phyloP scores from a whole-genome alignment of 495 filamentous ascomycete species.

The Chaetomium fimeti region DNA sequence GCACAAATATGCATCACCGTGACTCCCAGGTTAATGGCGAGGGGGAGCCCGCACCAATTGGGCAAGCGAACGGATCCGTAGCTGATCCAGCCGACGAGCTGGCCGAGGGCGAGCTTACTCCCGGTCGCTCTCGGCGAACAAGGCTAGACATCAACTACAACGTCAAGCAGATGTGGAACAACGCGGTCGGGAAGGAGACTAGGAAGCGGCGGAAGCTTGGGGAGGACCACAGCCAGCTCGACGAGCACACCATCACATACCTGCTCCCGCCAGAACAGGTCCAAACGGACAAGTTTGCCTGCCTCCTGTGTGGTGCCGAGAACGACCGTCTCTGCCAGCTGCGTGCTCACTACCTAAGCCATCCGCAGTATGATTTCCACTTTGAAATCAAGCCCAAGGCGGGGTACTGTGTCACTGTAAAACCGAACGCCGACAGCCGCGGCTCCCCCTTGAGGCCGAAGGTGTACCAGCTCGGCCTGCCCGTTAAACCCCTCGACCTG shows the following conservation, averaged over 20 bases:
- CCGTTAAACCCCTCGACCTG: constrained; percentile 40
- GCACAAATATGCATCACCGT: constrained; percentile 22
- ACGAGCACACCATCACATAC: constrained; percentile 45
- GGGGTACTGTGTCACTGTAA: constrained; percentile 28
- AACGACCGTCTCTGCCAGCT: constrained; percentile 46
- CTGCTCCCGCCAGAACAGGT: constrained; percentile 46
- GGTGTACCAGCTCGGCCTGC: constrained; percentile 41
- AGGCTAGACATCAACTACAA: constrained; percentile 53
- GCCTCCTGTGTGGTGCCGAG: constrained; percentile 47
- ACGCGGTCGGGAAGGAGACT: constrained; percentile 46
- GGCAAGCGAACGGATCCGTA: constrained; percentile 14
- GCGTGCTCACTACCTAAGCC: constrained; percentile 45
- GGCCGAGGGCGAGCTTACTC: constrained; percentile 39
- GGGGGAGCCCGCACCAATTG: constrained; percentile 32
- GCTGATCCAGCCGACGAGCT: constrained; percentile 24
- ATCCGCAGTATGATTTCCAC: constrained; percentile 47
- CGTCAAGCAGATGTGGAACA: constrained; percentile 49
- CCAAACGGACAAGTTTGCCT: constrained; percentile 42
- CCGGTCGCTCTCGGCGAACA: constrained; percentile 41
- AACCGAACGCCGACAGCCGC: constrained; percentile 17
- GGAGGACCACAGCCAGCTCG: constrained; percentile 31
- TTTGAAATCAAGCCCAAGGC: constrained; percentile 36
- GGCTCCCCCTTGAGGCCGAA: constrained; percentile 26
- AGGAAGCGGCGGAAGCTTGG: constrained; percentile 42
- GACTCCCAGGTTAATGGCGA: constrained; percentile 27